Base-by-base conservation (phyloP, 352 stramenopile species). In the Globisporangium nagaii region DNA sequence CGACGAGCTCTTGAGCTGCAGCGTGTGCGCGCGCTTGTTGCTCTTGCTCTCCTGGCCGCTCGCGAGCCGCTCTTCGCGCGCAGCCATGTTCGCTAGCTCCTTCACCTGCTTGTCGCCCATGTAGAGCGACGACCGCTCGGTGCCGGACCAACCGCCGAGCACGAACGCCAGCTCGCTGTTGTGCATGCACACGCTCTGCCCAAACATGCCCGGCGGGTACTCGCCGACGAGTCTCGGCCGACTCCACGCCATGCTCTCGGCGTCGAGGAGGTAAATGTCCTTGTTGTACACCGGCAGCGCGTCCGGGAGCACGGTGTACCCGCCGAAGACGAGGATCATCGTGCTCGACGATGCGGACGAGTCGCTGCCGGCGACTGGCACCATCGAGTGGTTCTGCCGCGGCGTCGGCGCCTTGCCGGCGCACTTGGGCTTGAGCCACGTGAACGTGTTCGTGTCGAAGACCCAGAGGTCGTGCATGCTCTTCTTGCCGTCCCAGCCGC, bases 401-500 rank as follows among this genome's bases (percentile, higher is more conserved):
- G 76, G 60, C 6, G 71, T 82, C 2, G 88, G 83, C 11, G 73
- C 36, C n/a, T 82, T 79, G 25, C 86, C 87, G 4, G 48, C 59
- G 36, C 74, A 82, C 43, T 84, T 74, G 4, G 84, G 79, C 54
- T 87, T 77, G 36, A 70, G 69, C 82, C 81, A 94, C 55, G 73
- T 86, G 70, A 92, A 88, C 28, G 64, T 68, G 47, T 61, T 62
- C 11, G 78, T 79, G 51, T 90, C 77, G 57, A 91, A 93, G 11
- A 56, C 44, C 83, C 83, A 93, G 19, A 90, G 60, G 39, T 93
- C 83, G 45, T 79, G 76, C 71, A 85, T 88, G 45, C 73, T 86
- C 52, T 78, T 76, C 48, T 77, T 73, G 30, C 83, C 78, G 58
- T 93, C 83, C 83, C 83, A 93, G n/a, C 90, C 90, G 45, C 90